Evolutionary conservation across 75 land plant genomes (phyloP), one percentile per base, ranked within the genome.

Genomic region (Cunninghamia lanceolata): DNA sequence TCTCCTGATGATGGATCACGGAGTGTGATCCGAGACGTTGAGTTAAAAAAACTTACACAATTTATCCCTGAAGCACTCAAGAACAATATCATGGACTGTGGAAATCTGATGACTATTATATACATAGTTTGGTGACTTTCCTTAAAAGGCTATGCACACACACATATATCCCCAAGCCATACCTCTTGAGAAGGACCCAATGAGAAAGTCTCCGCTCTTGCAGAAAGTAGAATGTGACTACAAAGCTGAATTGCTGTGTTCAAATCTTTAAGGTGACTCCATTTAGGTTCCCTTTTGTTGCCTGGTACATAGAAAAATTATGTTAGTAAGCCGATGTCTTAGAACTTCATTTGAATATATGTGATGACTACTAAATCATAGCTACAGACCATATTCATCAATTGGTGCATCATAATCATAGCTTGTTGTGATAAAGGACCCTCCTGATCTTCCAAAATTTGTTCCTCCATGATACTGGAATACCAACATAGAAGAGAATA

Each of bases 401-500:
- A 91, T 84, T 32, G 96, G 96, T 84, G 96, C 96, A 87, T 94
- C 88, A 91, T 96, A 96, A 85, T 96, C 96, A 76, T 96, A 96
- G 83, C 87, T 84, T 45, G 96, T 91, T 25, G 89, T 91, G 34
- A 93, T 78, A 86, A 82, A 93, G 78, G 96, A 77, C 56, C 96
- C 93, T 10, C 91, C 88, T 2, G 93, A 63, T 85, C 92, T 94
- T 14, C 90, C 96, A 89, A 95, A 96, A 75, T 96, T 96, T 36
- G 96, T 96, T 56, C 97, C 97, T 50, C 97, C 97, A 90, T 94
- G 92, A 86, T 95, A 96, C 97, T 96, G 90, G n/a, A 82, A 82
- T 50, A 50, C 14, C 53, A 40, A 40, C 21, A 40, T 78, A 39
- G 21, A 35, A 36, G 42, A 40, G n/a, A 25, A 66, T 25, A 7